Evolutionary conservation across 2,329 filamentous ascomycete species (phyloP), one percentile per base, ranked within the genome.

Genomic region (Parascedosporium putredinis): DNA sequence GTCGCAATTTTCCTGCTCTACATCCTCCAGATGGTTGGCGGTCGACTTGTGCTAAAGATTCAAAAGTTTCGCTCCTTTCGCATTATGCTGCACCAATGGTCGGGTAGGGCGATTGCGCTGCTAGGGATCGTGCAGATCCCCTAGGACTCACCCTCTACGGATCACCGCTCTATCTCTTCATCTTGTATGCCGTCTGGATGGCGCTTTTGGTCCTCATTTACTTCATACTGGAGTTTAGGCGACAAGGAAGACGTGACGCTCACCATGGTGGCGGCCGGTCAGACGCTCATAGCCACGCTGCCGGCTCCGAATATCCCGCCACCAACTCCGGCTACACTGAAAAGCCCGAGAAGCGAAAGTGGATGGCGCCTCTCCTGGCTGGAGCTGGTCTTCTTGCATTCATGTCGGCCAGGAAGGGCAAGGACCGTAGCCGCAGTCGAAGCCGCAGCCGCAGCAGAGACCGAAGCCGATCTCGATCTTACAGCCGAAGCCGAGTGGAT

Each of bases 91-190:
- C 93, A 98, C 67, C 86, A 90, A 62, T 96, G 93, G 88, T 68
- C 86, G 16, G 93, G 93, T 16, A 76, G 90, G 51, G 70, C 78
- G 1, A 80, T 91, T 58, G 84, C 86, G 2, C 67, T 97, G 16
- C 72, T 98, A 3, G 93, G 88, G 1, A 82, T 97, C 55, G 77
- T 83, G 3, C 93, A 98, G 62, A 80, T 98, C 9, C 86, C 0
- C 74, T 98, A 1, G 93, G 93, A 0, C 73, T 98, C 44, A 90
- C 90, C 0, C 73, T 98, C 1, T 98, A 96, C 60, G 93, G 93
- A 5, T 95, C 90, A 25, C 91, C 93, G 4, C 81, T 84, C 59
- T 79, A 77, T 33, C 75, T 90, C 3, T 98, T 97, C 63, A 81
- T 98, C 48, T 71, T 97, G 3, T 98, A 86, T 60, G 77, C 90